phyloP scores from a whole-genome alignment of 2,329 filamentous ascomycete genomes.

The Paraconiothyrium brasiliense region DNA sequence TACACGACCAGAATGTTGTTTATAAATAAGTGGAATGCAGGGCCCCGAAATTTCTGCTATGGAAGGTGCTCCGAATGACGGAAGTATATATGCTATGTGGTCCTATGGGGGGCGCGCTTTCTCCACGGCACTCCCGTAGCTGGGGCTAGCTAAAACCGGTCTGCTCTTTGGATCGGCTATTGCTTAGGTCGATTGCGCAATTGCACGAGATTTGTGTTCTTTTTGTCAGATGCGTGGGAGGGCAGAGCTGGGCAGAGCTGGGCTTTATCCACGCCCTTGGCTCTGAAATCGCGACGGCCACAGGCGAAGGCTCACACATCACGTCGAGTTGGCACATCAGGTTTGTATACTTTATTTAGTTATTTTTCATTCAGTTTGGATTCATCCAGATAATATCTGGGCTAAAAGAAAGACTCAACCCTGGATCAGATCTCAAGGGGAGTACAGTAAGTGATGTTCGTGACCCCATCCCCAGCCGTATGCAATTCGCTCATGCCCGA shows the following conservation, averaged over 20 bases:
- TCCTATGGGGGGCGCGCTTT: conserved; percentile 17
- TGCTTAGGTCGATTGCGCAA: conserved; percentile 51
- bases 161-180: conserved; percentile 35
- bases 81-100: conserved; percentile 13
- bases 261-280: neutral
- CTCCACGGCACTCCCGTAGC: conserved; percentile 15
- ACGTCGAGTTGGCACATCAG: neutral
- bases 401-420: conserved; percentile 34
- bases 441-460: conserved; percentile 18
- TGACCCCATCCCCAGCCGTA: conserved; percentile 20
- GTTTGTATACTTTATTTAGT: neutral
- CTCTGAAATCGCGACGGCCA: neutral
- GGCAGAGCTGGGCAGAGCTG: neutral
- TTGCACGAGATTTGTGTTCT: conserved; percentile 37
- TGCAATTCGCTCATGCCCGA: conserved; percentile 32
- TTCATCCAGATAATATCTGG: neutral
- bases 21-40: conserved; percentile 9
- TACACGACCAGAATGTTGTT: neutral
- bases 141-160: conserved; percentile 27
- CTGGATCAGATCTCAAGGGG: conserved; percentile 23
- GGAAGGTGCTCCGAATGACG: conserved; percentile 14
- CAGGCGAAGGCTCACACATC: neutral
- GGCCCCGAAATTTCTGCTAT: conserved; percentile 18
- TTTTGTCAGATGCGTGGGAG: conserved; percentile 29
- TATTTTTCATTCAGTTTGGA: neutral